Conservation (phyloP, 179 eudicot species). For the Actinidia arguta region DNA sequence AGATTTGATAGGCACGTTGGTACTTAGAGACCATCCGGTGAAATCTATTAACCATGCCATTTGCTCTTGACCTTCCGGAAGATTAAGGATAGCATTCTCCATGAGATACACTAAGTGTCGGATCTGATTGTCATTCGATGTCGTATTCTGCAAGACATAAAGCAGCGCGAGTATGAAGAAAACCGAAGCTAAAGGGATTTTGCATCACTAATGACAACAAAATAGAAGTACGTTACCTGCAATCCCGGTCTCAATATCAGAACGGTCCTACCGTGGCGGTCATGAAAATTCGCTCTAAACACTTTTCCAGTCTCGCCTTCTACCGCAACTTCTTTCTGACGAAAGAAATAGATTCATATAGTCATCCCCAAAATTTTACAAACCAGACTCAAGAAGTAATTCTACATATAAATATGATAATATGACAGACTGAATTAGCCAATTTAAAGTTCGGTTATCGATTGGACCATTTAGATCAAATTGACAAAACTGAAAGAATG, state of each 20-base stretch:
- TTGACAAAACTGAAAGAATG: neutral
- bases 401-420: neutral
- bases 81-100: constrained; percentile 75
- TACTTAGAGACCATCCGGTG: constrained; percentile 65
- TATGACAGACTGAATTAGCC: neutral
- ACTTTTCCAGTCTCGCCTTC: constrained; percentile 75
- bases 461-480: neutral
- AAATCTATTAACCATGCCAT: constrained; percentile 80
- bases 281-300: constrained; percentile 66
- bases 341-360: neutral
- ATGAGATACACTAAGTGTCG: constrained; percentile 66
- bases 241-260: constrained; percentile 65
- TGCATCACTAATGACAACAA: too few relatives aligned
- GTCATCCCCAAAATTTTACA: neutral
- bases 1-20: constrained; percentile 58
- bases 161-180: neutral
- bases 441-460: neutral
- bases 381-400: neutral
- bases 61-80: constrained; percentile 71
- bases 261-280: constrained; percentile 64
- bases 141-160: constrained; percentile 53
- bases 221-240: constrained; percentile 43
- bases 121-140: constrained; percentile 62
- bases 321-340: constrained; percentile 62
- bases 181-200: neutral